Evolutionary conservation across 352 stramenopile species (phyloP), one percentile per base, ranked within the genome.

Genomic region (Phytophthora palmivora): DNA sequence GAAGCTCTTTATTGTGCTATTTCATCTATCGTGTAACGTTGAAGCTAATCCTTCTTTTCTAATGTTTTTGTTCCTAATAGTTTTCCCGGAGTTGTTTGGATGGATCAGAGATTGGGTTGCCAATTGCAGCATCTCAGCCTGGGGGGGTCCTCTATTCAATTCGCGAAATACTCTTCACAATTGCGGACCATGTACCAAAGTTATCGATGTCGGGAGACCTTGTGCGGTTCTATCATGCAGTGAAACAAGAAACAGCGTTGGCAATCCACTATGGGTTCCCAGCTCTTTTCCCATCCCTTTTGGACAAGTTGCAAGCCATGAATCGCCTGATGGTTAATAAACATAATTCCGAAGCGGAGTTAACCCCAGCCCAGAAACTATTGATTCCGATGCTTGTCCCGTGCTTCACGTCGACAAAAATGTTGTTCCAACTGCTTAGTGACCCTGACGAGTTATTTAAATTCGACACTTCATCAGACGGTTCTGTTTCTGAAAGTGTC

Each of bases 361-460:
- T 59, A 24, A 78, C 72, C 4, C 62, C 79, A 30, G 79, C 63
- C 0, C 87, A 88, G 50, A 79, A 87, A 43, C 34, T 93, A 16
- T 72, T 96, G 10, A 58, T 94, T 22, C 85, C 87, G 15, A 94
- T 94, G 82, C 79, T 96, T 9, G 75, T 94, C 0, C 86, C 87
- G n/a, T 85, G 68, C 28, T 94, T 96, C 54, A 90, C 86, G 18
- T 91, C 84, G 28, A 68, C 81, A 12, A 92, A 92, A 52, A 94
- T 91, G 77, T 61, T 96, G 6, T 96, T 94, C 58, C 78, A 92
- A 43, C 63, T 96, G 2, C 92, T 94, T 70, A 74, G 36, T 41
- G 84, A 94, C 49, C 70, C 78, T 6, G 42, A 58, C 11, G 18
- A 49, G 0, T 55, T 78, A 2, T 76, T 79, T 7, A 58, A 53